phyloP scores from a whole-genome alignment of 768 basidiomycete species.

The Podaxis sp. region DNA sequence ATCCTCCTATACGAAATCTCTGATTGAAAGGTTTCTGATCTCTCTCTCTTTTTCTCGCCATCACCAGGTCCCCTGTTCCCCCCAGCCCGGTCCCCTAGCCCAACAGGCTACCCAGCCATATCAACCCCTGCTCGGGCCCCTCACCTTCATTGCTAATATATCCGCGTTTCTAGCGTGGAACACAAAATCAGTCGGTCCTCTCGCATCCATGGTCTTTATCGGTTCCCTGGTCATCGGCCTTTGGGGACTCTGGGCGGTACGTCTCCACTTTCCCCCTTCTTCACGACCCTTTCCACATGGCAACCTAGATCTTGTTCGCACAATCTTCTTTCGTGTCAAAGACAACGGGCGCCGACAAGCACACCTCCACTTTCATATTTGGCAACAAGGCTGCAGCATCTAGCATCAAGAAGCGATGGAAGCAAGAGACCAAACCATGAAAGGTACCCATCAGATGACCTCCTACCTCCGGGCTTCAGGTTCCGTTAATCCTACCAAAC shows the following conservation, averaged over 20 bases:
- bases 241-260: slow-evolving; percentile 73
- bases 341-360: slow-evolving; percentile 80
- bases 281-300: not conserved
- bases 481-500: not conserved
- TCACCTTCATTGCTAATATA: slow-evolving; percentile 50
- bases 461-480: not conserved
- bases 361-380: slow-evolving; percentile 77
- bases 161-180: slow-evolving; percentile 70
- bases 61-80: slow-evolving; percentile 44
- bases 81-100: slow-evolving; percentile 29
- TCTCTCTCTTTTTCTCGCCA: not conserved
- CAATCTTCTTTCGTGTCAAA: slow-evolving; percentile 55
- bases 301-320: slow-evolving; percentile 56
- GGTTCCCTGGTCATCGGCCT: slow-evolving; percentile 52
- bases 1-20: not conserved
- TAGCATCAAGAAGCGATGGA: slow-evolving; percentile 57
- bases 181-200: slow-evolving; percentile 50
- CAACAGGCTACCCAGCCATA: slow-evolving; percentile 22
- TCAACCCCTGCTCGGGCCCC: slow-evolving; percentile 65
- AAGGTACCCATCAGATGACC: slow-evolving; percentile 16
- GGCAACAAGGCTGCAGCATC: slow-evolving; percentile 71
- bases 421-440: slow-evolving; percentile 20
- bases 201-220: slow-evolving; percentile 50
- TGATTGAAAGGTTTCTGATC: slow-evolving; percentile 3
- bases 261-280: slow-evolving; percentile 24